Base-by-base conservation (phyloP, 257 asterid species). In the Solanum chiquidenum region DNA sequence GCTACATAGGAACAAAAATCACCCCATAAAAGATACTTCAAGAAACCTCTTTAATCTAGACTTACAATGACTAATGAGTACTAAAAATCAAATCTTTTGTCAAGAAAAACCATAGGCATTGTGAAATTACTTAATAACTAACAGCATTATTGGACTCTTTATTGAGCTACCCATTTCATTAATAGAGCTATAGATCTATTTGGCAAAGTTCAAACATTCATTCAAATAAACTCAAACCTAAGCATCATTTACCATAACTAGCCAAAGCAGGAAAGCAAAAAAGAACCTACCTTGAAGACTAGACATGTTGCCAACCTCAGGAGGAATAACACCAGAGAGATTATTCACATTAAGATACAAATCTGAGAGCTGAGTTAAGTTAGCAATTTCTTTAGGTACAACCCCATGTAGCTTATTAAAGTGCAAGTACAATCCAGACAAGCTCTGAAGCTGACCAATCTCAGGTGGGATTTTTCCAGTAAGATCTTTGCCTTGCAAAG, bases 381-480 rank as follows among this genome's bases (percentile, higher is more conserved):
- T 85, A 83, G 98, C 95, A 85, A 97, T 90, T 89, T 97, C 99
- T 34, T 88, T 91, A 80, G 99, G 99, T 75, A 97, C 95, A 92
- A 84, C 86, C 83, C 99, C 99, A 83, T 90, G 96, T 87, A 97
- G 98, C 90, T 94, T 68, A 84, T 97, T 97, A 91, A 97, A 97
- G 88, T 97, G 99, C 87, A 97, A 87, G 94, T 95, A 97, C 93
- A 96, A 90, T 87, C 99, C 99, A 87, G 98, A 91, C 86, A 97
- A 91, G 92, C 91, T 91, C 52, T 88, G 93, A 88, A 97, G 96
- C 87, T 83, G 93, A 7, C 95, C 98, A 92, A 97, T 94, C 98
- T 96, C 96, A 77, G 98, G 93, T 64, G 99, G 98, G 86, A 97
- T 92, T 90, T 88, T 76, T 0, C 99, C 99, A 85, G 86, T 83